Evolutionary conservation across 2,329 filamentous ascomycete species (phyloP).

Genomic region (Septoria linicola): DNA sequence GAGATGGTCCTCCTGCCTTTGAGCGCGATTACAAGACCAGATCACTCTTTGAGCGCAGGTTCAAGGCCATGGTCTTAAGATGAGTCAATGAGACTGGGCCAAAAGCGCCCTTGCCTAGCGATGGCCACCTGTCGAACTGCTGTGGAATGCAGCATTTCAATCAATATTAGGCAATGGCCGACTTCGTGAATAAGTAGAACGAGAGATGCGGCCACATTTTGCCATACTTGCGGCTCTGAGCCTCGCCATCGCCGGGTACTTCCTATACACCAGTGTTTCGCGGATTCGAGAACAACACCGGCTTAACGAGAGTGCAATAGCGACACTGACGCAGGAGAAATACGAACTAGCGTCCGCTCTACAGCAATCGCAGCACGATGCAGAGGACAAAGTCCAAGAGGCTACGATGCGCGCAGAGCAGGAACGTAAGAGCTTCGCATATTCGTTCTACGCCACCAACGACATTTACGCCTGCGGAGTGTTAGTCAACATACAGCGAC

Average conservation of each 20-base stretch:
- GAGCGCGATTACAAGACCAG: no score
- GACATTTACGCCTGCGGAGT: conserved; percentile 34
- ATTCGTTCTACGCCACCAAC: conserved; percentile 35
- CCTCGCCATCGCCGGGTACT: background rate
- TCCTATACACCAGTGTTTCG: conserved; percentile 5
- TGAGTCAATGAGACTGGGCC: no score
- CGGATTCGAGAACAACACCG: conserved; percentile 1
- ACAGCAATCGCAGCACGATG: conserved; percentile 2
- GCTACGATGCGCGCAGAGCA: background rate
- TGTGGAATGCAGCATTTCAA: background rate
- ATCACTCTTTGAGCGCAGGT: no score
- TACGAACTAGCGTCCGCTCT: background rate
- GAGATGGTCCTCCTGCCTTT: no score
- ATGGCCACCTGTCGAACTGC: background rate
- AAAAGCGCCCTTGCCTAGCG: background rate
- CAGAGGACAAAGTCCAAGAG: background rate
- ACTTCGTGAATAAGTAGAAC: background rate
- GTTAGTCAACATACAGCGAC: conserved; percentile 33
- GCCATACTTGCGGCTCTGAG: background rate
- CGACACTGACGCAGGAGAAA: background rate
- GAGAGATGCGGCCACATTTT: conserved; percentile 6
- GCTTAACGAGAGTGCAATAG: background rate
- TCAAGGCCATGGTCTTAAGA: no score
- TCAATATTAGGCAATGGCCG: background rate
- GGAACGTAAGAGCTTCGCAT: conserved; percentile 23